phyloP scores from a whole-genome alignment of 2,329 filamentous ascomycete genomes.

The Boeremia exigua region DNA sequence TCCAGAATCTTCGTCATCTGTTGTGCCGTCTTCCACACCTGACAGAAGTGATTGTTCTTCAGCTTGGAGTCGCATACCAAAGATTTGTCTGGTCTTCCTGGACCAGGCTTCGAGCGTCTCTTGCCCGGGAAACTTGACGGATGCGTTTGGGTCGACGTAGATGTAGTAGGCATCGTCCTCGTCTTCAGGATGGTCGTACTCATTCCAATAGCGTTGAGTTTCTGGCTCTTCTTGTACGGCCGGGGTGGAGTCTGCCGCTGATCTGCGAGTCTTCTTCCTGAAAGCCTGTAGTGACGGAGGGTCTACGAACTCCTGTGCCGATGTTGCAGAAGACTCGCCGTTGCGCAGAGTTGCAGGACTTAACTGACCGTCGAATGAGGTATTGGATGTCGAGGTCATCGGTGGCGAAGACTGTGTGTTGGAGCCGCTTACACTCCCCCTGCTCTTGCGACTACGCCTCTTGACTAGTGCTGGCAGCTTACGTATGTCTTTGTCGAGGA shows the following conservation, averaged over 20 bases:
- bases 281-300: slow-evolving; percentile 51
- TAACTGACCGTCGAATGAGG: slow-evolving; percentile 46
- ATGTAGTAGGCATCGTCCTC: slow-evolving; percentile 71
- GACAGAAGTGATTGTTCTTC: slow-evolving; percentile 35
- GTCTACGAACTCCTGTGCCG: slow-evolving; percentile 44
- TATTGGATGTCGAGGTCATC: slow-evolving; percentile 47
- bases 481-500: slow-evolving; percentile 58
- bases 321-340: slow-evolving; percentile 45
- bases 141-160: slow-evolving; percentile 74
- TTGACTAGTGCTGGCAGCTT: slow-evolving; percentile 55
- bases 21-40: slow-evolving; percentile 53
- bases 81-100: slow-evolving; percentile 31
- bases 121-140: slow-evolving; percentile 67
- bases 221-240: slow-evolving; percentile 26
- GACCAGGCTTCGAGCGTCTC: slow-evolving; percentile 59
- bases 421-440: slow-evolving; percentile 31
- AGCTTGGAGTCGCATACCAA: slow-evolving; percentile 28
- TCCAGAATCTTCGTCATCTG: slow-evolving; percentile 60
- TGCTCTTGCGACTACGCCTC: slow-evolving; percentile 35
- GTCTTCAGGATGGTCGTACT: slow-evolving; percentile 79
- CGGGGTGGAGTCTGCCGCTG: slow-evolving; percentile 35
- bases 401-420: slow-evolving; percentile 35
- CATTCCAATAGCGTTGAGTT: slow-evolving; percentile 73
- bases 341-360: slow-evolving; percentile 37
- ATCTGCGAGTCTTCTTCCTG: slow-evolving; percentile 50